A percentile compares a stretch with the other conserved stretches of the same genome.
These are phyloP conservation scores for Neoboletus brunneissimus DNA, from an alignment of 768 basidiomycete species.

Conservation along the genomic window DNA sequence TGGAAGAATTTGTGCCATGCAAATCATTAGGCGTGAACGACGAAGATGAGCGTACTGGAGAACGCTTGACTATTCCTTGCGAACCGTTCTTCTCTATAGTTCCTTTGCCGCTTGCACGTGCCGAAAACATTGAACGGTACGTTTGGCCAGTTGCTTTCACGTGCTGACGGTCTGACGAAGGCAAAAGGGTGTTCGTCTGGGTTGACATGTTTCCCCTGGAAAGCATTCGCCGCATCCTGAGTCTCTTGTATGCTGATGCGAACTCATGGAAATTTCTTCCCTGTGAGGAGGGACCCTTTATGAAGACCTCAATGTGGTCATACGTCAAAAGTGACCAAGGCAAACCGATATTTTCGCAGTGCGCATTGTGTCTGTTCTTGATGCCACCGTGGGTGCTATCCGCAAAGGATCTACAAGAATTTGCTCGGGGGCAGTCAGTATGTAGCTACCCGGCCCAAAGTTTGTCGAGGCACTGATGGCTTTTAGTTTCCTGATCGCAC, in stretches of 20 bases:
- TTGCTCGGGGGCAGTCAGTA: slow-evolving; percentile 26
- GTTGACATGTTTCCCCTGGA: slow-evolving; percentile 49
- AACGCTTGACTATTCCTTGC: slow-evolving; percentile 45
- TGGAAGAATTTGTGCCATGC: slow-evolving; percentile 36
- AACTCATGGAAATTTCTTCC: slow-evolving; percentile 30
- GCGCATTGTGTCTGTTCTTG: slow-evolving; percentile 31
- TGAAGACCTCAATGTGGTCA: slow-evolving; percentile 33
- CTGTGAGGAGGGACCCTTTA: slow-evolving; percentile 17
- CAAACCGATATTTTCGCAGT: slow-evolving; percentile 11
- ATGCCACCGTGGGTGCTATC: slow-evolving; percentile 42
- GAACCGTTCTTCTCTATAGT: slow-evolving; percentile 37
- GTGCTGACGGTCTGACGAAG: background rate
- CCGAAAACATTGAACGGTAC: slow-evolving; percentile 45
- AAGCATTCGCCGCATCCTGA: slow-evolving; percentile 44
- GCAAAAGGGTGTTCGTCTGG: slow-evolving; percentile 46
- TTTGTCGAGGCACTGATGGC: background rate
- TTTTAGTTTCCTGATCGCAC: slow-evolving; percentile 21
- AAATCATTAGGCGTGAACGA: slow-evolving; percentile 36
- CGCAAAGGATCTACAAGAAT: slow-evolving; percentile 33
- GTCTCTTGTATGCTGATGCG: slow-evolving; percentile 30
- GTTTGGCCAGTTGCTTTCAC: slow-evolving; percentile 3
- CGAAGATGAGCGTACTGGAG: slow-evolving; percentile 38
- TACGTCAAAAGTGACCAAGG: slow-evolving; percentile 6
- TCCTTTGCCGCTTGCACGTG: slow-evolving; percentile 34
- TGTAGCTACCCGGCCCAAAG: background rate